phyloP scores from a whole-genome alignment of 2,329 filamentous ascomycete species.

The Dothistroma pini region DNA sequence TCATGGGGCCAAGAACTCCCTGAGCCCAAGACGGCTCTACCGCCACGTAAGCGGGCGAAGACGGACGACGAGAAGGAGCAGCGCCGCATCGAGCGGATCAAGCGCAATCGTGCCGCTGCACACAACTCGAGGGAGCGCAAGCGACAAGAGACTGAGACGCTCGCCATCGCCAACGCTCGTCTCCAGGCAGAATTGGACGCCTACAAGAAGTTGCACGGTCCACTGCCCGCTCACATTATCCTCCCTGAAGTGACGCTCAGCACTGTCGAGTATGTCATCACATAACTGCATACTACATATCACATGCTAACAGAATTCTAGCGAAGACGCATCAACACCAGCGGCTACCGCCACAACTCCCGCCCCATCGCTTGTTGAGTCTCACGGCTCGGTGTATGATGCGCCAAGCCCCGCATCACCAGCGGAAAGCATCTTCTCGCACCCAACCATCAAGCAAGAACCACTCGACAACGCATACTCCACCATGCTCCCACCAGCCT shows the following conservation, averaged over 20 bases:
- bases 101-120: slow-evolving; percentile 90
- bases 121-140: slow-evolving; percentile 96
- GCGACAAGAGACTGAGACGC: slow-evolving; percentile 80
- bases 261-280: slow-evolving; percentile 22
- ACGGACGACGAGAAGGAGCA: slow-evolving; percentile 99
- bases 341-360: slow-evolving; percentile 23
- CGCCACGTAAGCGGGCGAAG: slow-evolving; percentile 95
- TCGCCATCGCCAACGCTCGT: slow-evolving; percentile 51
- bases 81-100: slow-evolving; percentile 91
- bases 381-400: slow-evolving; percentile 27
- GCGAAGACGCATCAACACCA: slow-evolving; percentile 10
- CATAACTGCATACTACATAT: neutral
- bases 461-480: slow-evolving; percentile 26
- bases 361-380: slow-evolving; percentile 30
- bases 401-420: slow-evolving; percentile 28
- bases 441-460: slow-evolving; percentile 32
- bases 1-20: slow-evolving; percentile 98
- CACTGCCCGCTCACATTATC: slow-evolving; percentile 31
- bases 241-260: slow-evolving; percentile 33
- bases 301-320: slow-evolving; percentile 1
- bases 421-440: slow-evolving; percentile 24
- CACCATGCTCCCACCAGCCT: slow-evolving; percentile 24
- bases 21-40: slow-evolving; percentile 92
- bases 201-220: slow-evolving; percentile 32
- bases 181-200: slow-evolving; percentile 33